phyloP scores from a whole-genome alignment of 495 filamentous ascomycete species.

The Penicillium parvum region DNA sequence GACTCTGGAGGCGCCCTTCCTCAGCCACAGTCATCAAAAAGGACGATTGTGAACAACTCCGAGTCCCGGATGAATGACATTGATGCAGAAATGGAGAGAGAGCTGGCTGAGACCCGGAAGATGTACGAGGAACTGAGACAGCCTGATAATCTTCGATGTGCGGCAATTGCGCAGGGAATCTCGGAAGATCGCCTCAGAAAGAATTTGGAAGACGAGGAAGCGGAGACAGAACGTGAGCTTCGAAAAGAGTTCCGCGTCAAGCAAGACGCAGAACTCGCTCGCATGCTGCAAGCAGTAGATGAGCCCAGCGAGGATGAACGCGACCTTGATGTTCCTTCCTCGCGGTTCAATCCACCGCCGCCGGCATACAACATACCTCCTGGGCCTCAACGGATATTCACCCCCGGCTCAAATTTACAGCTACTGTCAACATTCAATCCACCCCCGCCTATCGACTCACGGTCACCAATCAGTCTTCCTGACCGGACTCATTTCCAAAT shows the following conservation, averaged over 20 bases:
- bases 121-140: conserved; percentile 4
- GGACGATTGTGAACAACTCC: conserved; percentile 1
- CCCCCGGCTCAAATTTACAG: not conserved
- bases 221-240: conserved; percentile 21
- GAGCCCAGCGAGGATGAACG: conserved; percentile 1
- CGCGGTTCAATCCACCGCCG: too few species aligned
- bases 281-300: conserved; percentile 29
- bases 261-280: conserved; percentile 48
- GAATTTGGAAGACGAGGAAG: conserved; percentile 30
- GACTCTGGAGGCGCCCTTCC: conserved; percentile 10
- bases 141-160: conserved; percentile 1
- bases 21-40: conserved; percentile 12
- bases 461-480: conserved; percentile 3
- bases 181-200: conserved; percentile 26
- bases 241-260: conserved; percentile 10
- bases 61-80: conserved; percentile 8
- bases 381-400: not conserved
- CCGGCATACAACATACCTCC: too few species aligned
- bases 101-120: conserved; percentile 2
- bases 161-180: conserved; percentile 4
- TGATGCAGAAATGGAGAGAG: conserved; percentile 1
- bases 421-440: not conserved
- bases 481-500: conserved; percentile 6
- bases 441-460: not conserved
- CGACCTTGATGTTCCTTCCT: too few species aligned